Base-by-base conservation (phyloP, 805 yeast genomes). In the Candida jianshihensis region DNA sequence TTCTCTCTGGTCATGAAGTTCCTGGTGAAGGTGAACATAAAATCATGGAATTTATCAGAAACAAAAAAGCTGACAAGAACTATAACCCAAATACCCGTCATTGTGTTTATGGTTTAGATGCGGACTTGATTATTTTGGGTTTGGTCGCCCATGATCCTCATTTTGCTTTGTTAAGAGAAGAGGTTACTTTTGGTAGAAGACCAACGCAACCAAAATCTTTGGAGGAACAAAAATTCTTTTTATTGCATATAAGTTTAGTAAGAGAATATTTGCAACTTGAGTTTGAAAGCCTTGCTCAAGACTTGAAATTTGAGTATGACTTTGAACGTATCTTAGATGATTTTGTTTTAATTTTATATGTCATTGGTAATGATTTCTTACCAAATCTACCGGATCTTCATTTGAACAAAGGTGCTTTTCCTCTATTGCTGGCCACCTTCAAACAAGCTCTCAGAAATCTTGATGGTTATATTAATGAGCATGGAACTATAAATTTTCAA, bases 21-120 rank as follows among this genome's bases (percentile, higher is more conserved):
- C 97, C 97, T 4, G 97, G 97, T 48, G 97, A 90, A 68, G 97
- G 97, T 62, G 97, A 90, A 64, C 97, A 90, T 63, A 90, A 90
- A 56, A 88, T 90, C 48, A 90, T 89, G 97, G 86, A 86, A 50
- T 87, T 75, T 51, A 87, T 90, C 46, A 78, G 97, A 62, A 64
- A 75, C 30, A 71, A 78, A 61, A 82, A 84, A 57, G 73, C 89
- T n/a, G 81, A 78, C 51, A 70, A 75, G 0, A 78, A 68, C 34
- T 85, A 84, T 53, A 71, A 86, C 53, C 77, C 88, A 33, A 85
- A 90, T 57, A 70, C 81, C 14, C 79, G 96, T 58, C 97, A 90
- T 56, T 90, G 97, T 68, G 76, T 90, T 34, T 90, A 90, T 58
- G 97, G 97, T 36, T 70, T 90, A 52, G 97, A 90, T 65, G 97